These are phyloP conservation scores for Aspergillus sp. DNA, from an alignment of 2,329 filamentous ascomycete species.

Conservation along the genomic window DNA sequence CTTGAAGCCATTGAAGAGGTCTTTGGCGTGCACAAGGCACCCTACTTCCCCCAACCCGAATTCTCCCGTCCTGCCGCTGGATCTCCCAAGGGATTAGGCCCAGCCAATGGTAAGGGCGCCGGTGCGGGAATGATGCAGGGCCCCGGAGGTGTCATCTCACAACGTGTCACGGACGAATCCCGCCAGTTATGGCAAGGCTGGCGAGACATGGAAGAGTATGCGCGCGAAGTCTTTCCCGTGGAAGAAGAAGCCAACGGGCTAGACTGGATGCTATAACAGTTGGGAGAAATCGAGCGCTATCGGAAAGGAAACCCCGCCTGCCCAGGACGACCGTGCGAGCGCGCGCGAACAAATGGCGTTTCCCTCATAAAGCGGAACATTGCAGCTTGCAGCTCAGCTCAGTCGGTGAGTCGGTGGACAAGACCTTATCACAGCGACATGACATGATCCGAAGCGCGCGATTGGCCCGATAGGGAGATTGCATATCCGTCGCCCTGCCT, in stretches of 20 bases:
- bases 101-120: constrained; percentile 40
- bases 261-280: constrained; percentile 73
- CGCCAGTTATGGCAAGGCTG: constrained; percentile 88
- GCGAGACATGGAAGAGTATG: constrained; percentile 89
- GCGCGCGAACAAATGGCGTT: neutral
- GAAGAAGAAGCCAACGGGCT: constrained; percentile 93
- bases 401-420: constrained; percentile 12
- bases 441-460: constrained; percentile 6
- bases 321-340: neutral
- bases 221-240: constrained; percentile 86
- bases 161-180: constrained; percentile 70
- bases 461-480: constrained; percentile 19
- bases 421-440: constrained; percentile 8
- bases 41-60: constrained; percentile 64
- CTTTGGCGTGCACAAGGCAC: constrained; percentile 59
- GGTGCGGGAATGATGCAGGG: constrained; percentile 49
- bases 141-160: constrained; percentile 59
- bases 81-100: constrained; percentile 39
- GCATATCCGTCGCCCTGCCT: constrained; percentile 1
- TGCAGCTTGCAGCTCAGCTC: neutral
- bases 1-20: constrained; percentile 65
- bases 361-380: neutral
- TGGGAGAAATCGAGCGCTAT: neutral
- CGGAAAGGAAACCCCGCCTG: neutral
- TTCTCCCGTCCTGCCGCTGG: constrained; percentile 43